Evolutionary conservation across 495 filamentous ascomycete genomes (phyloP), one percentile per base, ranked within the genome.

Genomic region (Lasiosphaeriaceae sp.): DNA sequence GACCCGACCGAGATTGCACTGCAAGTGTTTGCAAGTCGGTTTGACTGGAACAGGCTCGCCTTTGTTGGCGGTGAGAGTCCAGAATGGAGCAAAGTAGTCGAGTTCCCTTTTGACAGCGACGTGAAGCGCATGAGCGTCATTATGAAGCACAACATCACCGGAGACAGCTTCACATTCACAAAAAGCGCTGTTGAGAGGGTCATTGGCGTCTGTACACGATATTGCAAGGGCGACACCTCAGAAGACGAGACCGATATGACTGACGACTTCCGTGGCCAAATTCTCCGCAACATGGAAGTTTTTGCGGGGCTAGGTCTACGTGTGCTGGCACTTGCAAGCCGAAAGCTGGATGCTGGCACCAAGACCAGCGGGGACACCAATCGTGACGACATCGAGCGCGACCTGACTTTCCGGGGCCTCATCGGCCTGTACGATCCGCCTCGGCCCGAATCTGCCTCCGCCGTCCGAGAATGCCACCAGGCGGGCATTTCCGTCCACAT

Each of bases 1-100:
- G 90, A 93, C 60, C 90, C 90, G 12, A 94, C 90, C 3, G 90
- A 93, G 65, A 88, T 92, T 58, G 89, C 90, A 20, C 76, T 94
- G 3, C 87, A 91, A 59, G 87, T 94, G 24, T 88, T 93, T 58
- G 85, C 87, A 0, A 76, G 82, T 68, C 84, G 90, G 34, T 91
- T 93, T 63, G 75, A 80, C 21, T 77, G 72, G 55, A 86, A 85
- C 59, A 80, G 80, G 50, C 77, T 45, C 62, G 73, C 29, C 59
- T 68, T 35, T 57, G 78, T n/a, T 80, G 79, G 16, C 78, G 87
- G 75, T 70, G 79, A 56, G 11, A 52, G 21, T 11, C 47, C 59
- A 0, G 34, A 61, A 50, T 71, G 66, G 66, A 55, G 26, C 24
- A 83, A 90, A 55, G 69, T 86, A 12, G 82, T 81, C 16, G 90